Evolutionary conservation across 176 grass and related monocot genomes (phyloP), one percentile per base, ranked within the genome.

Genomic region (Panicum miliaceum): DNA sequence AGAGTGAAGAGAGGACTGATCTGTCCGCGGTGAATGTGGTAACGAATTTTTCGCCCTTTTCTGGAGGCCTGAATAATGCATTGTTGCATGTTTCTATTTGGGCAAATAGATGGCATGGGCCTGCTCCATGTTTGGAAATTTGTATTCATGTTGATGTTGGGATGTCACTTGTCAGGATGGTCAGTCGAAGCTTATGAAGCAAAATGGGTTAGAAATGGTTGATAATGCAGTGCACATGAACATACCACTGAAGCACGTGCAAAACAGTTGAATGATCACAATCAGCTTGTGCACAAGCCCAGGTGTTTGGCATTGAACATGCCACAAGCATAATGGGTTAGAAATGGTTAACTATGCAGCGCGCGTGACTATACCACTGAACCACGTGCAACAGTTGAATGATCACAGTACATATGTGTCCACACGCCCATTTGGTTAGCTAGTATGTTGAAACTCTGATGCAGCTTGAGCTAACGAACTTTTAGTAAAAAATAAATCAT

Each of bases 11-110:
- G 78, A 86, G 71, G 45, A 83, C 58, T 71, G 63, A 94, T 71
- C 67, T 90, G 5, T 72, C 90, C 3, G 75, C 84, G 38, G 12
- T 94, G 86, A 91, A 93, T 61, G 89, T 97, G 90, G 95, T 94
- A 91, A 42, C 43, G 1, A 8, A n/a, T 20, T 8, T 50, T 47
- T 85, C 48, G 36, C 23, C 38, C 36, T 41, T 54, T 32, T 81
- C 8, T 57, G 53, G 53, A 57, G 53, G 35, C 50, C 18, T 59
- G 2, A 2, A 18, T 48, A 41, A 32, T 32, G 29, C 18, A 65
- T 32, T 58, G 27, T 64, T 86, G 53, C 61, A 77, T 58, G 19
- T 20, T 66, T 7, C 13, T 42, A 19, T 70, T 29, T 66, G 37
- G 74, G 5, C 34, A 60, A 67, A 66, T n/a, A 35, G 27, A 47